Conservation (phyloP, 495 filamentous ascomycete genomes). For the Aspergillus biplanus region DNA sequence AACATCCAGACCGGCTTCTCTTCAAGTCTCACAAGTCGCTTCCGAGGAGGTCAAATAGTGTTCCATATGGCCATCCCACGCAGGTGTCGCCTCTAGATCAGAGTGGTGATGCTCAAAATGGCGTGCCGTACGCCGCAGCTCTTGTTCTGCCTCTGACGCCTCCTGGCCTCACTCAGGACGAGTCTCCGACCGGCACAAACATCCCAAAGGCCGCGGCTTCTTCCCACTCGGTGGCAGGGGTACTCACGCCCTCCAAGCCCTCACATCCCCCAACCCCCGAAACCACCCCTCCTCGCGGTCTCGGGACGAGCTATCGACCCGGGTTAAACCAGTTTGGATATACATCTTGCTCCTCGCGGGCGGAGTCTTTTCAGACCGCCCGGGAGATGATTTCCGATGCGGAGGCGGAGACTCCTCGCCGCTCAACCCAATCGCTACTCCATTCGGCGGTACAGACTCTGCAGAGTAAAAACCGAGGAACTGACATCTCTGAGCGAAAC, state of each 20-base stretch:
- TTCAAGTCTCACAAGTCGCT: conserved; percentile 53
- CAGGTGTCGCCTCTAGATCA: conserved; percentile 33
- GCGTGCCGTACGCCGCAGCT: conserved; percentile 26
- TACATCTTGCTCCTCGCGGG: conserved; percentile 53
- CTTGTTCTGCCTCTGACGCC: conserved; percentile 47
- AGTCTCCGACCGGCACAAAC: conserved; percentile 22
- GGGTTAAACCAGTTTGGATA: conserved; percentile 39
- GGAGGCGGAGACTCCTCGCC: conserved; percentile 57
- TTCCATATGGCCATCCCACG: conserved; percentile 29
- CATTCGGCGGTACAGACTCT: conserved; percentile 37
- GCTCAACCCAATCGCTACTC: conserved; percentile 35
- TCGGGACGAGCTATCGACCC: conserved; percentile 45
- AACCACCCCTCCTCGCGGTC: conserved; percentile 65
- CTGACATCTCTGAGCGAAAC: neutral
- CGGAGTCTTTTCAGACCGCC: conserved; percentile 76
- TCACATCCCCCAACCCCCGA: conserved; percentile 75
- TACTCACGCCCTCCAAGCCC: conserved; percentile 62
- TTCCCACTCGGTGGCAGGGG: conserved; percentile 31
- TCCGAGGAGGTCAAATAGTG: conserved; percentile 39
- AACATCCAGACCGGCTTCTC: conserved; percentile 34
- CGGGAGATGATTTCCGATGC: conserved; percentile 66
- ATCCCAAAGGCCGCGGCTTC: conserved; percentile 30
- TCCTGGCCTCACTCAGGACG: conserved; percentile 35
- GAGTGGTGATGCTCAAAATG: conserved; percentile 25
- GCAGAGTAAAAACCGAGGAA: conserved; percentile 17